These are phyloP conservation scores for Verticillium tricorpus DNA, from an alignment of 2,329 filamentous ascomycete species.

Conservation along the genomic window DNA sequence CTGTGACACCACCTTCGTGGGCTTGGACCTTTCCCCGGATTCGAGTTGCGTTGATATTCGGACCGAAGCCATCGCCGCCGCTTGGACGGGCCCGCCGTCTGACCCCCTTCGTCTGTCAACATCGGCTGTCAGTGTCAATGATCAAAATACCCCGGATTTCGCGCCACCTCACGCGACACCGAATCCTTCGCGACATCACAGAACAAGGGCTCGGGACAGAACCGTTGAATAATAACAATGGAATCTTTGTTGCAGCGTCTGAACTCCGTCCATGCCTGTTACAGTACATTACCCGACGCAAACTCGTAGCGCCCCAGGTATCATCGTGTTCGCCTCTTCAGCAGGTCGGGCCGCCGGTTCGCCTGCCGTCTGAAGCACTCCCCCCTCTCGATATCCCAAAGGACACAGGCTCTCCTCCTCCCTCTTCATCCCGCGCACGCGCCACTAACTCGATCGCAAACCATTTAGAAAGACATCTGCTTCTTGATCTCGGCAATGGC, in stretches of 20 bases:
- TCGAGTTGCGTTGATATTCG: not conserved
- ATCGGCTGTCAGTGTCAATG: not conserved
- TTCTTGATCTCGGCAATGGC: constrained; percentile 99
- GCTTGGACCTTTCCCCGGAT: not conserved
- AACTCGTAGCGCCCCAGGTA: not conserved
- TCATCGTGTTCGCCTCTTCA: not conserved
- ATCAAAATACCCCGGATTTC: not conserved
- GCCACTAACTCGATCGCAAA: not conserved
- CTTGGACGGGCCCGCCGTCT: not conserved
- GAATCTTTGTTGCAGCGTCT: not conserved
- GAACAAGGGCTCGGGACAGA: not conserved
- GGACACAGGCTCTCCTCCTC: not conserved
- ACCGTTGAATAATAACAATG: not conserved
- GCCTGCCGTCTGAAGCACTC: not conserved
- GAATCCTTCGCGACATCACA: not conserved
- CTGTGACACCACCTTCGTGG: not conserved
- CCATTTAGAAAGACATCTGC: constrained; percentile 65
- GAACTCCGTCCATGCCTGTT: constrained; percentile 1
- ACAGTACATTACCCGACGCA: not conserved
- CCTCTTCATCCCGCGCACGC: not conserved
- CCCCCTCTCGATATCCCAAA: not conserved
- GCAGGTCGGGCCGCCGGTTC: not conserved
- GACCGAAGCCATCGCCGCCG: not conserved
- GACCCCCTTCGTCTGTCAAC: not conserved
- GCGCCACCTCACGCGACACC: not conserved